phyloP scores from a whole-genome alignment of 202 grass and related monocot species.

The Setaria italica region DNA sequence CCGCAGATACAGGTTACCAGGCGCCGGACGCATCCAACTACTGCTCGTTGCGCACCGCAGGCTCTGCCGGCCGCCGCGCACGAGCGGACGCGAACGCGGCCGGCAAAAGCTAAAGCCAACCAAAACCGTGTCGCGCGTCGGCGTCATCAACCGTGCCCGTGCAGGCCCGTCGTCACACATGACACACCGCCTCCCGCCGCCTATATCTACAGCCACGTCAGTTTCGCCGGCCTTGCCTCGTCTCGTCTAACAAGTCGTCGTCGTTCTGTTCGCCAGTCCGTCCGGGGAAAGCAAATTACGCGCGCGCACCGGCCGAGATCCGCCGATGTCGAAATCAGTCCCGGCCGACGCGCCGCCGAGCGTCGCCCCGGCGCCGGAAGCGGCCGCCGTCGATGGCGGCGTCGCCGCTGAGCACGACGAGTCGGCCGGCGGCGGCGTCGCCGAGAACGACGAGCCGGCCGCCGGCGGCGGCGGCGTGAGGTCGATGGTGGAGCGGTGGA shows the following conservation, averaged over 20 bases:
- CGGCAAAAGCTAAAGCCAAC: background rate
- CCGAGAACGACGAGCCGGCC: background rate
- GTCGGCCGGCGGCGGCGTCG: background rate
- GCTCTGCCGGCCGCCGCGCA: background rate
- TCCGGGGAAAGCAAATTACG: background rate
- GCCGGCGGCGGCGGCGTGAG: conserved; percentile 22
- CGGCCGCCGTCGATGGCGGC: background rate
- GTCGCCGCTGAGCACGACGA: background rate
- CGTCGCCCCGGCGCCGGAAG: background rate
- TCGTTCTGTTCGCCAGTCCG: background rate
- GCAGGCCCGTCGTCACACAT: background rate
- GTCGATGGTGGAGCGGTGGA: conserved; percentile 59
- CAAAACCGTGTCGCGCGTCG: background rate
- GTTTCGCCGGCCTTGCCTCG: background rate
- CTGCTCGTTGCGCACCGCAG: background rate
- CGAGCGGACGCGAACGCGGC: background rate
- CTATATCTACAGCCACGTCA: background rate
- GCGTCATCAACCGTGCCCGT: background rate
- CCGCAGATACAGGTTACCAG: background rate
- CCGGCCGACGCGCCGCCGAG: background rate
- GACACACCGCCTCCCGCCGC: background rate
- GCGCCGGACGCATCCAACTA: background rate
- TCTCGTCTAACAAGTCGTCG: conserved; percentile 12
- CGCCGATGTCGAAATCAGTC: conserved; percentile 22
- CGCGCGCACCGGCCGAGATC: background rate